Evolutionary conservation across 768 basidiomycete species (phyloP), one percentile per base, ranked within the genome.

Genomic region (Calocybe gangraenosa): DNA sequence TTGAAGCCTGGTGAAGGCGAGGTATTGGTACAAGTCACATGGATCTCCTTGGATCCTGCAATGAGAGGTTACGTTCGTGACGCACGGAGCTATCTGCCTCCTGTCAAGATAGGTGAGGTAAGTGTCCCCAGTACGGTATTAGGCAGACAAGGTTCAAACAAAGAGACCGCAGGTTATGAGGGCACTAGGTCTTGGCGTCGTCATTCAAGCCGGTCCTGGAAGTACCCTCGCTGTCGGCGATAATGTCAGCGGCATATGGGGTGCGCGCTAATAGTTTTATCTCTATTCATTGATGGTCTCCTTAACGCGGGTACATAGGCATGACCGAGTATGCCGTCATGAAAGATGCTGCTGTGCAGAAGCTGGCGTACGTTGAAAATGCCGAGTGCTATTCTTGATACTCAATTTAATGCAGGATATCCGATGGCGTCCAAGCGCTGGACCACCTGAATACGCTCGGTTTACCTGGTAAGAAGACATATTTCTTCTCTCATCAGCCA

Each of bases 391-490:
- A 31, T 14, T 8, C 30, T 7, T 18, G 14, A 35, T 7, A 18
- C 34, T 35, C 6, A 35, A n/a, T 5, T 5, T 35, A 35, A 35
- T 18, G 7, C 42, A 86, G 84, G 17, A 60, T 78, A 8, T 79
- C 79, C 8, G 65, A 73, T 33, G 89, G 88, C 9, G 70, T 76
- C 1, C 66, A 76, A 30, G 59, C 79, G 2, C 63, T 93, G n/a
- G 93, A 95, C 59, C 87, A 82, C 63, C 65, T 96, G 40, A 88
- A 88, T 20, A 77, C 81, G 1, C 71, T 95, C n/a, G 92, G 94
- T 15, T 58, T 62, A 36, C 73, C 82, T 9, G 91, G 89, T 87
- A 53, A 2, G 47, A n/a, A 7, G 8, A 31, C 30, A 10, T 44
- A 18, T 37, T n/a, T n/a, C 25, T 28, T 28, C 11, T 11, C 25